Evolutionary conservation across 768 basidiomycete genomes (phyloP).

Genomic region (Holtermannia corniformis): DNA sequence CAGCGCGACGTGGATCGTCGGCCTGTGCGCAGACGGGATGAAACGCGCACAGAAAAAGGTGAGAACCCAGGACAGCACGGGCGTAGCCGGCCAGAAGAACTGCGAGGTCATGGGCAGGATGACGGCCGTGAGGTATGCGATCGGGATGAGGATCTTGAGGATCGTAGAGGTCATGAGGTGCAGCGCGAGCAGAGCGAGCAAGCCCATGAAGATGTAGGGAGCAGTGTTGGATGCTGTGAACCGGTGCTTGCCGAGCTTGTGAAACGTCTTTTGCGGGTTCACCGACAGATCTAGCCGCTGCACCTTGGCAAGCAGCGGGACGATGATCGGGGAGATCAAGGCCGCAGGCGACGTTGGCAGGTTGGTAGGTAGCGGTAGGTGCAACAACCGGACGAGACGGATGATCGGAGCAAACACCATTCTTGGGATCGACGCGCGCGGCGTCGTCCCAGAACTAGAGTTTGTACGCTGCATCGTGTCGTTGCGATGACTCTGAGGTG

Average conservation of each 20-base stretch:
- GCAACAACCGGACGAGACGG: constrained; percentile 15
- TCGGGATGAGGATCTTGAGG: constrained; percentile 63
- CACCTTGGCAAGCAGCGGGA: constrained; percentile 25
- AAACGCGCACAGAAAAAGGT: constrained; percentile 78
- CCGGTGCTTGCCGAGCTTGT: constrained; percentile 18
- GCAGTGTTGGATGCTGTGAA: constrained; percentile 41
- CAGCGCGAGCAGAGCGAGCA: constrained; percentile 81
- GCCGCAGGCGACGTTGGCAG: constrained; percentile 17
- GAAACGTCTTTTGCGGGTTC: constrained; percentile 29
- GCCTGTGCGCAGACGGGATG: constrained; percentile 66
- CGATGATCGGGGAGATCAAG: constrained; percentile 17
- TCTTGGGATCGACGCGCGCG: constrained; percentile 11
- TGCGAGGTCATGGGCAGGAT: constrained; percentile 78
- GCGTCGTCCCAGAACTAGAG: not conserved
- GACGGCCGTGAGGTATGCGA: constrained; percentile 58
- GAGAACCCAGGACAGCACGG: constrained; percentile 76
- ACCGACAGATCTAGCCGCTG: constrained; percentile 32
- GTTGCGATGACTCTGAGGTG: too few relatives aligned
- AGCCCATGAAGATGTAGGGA: constrained; percentile 72
- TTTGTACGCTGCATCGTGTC: not conserved
- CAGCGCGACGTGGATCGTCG: constrained; percentile 77
- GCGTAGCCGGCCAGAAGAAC: constrained; percentile 76
- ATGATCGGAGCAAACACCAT: constrained; percentile 24
- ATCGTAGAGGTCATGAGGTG: constrained; percentile 61
- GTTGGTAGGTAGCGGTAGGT: constrained; percentile 22